Evolutionary conservation across 2,329 filamentous ascomycete genomes (phyloP).

Genomic region (Drechslerella stenobrocha): DNA sequence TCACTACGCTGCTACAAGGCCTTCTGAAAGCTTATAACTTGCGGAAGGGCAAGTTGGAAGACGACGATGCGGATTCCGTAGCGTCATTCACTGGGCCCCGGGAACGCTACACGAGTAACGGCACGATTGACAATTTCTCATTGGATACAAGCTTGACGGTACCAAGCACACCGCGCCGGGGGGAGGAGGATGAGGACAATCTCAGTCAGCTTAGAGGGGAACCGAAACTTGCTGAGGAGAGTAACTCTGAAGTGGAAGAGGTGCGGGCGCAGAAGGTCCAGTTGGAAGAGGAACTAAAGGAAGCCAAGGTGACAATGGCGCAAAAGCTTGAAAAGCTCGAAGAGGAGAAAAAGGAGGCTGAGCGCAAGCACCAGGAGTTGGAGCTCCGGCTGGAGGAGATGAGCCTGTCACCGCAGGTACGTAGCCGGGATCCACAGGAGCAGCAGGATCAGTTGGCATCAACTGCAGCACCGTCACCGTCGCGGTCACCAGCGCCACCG

Average conservation of each 20-base stretch:
- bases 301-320: conserved; percentile 86
- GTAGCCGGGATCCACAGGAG: conserved; percentile 55
- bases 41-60: conserved; percentile 70
- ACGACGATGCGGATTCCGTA: conserved; percentile 86
- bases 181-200: conserved; percentile 72
- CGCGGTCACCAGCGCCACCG: conserved; percentile 55
- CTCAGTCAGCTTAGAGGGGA: conserved; percentile 77
- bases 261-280: conserved; percentile 77
- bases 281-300: conserved; percentile 79
- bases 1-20: conserved; percentile 91
- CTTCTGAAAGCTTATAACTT: conserved; percentile 79
- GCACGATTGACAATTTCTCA: conserved; percentile 93
- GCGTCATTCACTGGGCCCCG: conserved; percentile 77
- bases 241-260: conserved; percentile 77
- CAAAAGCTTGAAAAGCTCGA: conserved; percentile 79
- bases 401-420: conserved; percentile 49
- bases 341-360: conserved; percentile 79
- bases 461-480: no score
- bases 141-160: conserved; percentile 91
- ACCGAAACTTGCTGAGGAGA: conserved; percentile 75
- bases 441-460: no score
- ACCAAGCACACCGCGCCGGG: conserved; percentile 83
- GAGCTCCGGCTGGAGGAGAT: conserved; percentile 56
- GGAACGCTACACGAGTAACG: conserved; percentile 94
- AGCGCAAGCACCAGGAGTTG: conserved; percentile 78